Percentiles rank a stretch among this genome's conserved stretches.
Conservation (phyloP, 805 yeast genomes). For the Wickerhamiella slavikovae region DNA sequence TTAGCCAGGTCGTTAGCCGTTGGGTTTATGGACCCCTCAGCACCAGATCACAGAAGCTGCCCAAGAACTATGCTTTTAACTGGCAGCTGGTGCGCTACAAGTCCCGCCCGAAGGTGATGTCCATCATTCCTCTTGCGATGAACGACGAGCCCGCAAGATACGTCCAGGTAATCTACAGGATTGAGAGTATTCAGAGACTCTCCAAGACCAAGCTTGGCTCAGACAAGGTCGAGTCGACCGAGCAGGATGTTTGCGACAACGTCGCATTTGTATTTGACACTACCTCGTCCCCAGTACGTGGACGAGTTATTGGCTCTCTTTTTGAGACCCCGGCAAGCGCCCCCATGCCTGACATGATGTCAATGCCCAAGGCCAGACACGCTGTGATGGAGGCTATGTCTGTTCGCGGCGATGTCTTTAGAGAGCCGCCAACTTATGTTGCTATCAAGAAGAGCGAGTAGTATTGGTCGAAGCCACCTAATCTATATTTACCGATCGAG, state of each 20-base stretch:
- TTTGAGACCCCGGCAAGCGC: conserved; percentile 29
- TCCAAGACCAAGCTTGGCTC: conserved; percentile 27
- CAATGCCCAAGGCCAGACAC: conserved; percentile 10
- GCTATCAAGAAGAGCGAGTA: conserved; percentile 4
- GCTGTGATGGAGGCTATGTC: conserved; percentile 17
- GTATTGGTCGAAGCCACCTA: no score
- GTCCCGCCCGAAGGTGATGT: conserved; percentile 48
- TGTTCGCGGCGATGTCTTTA: conserved; percentile 19
- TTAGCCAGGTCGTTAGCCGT: conserved; percentile 29
- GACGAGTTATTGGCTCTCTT: conserved; percentile 42
- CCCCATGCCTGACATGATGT: conserved; percentile 16
- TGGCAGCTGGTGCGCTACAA: conserved; percentile 66
- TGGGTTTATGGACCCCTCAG: conserved; percentile 42
- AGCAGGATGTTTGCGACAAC: conserved; percentile 38
- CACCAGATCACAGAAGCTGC: conserved; percentile 32
- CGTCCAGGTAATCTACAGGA: conserved; percentile 40
- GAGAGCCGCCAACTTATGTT: conserved; percentile 14
- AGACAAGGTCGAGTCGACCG: conserved; percentile 25
- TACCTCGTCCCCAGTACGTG: conserved; percentile 27
- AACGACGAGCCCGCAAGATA: conserved; percentile 33
- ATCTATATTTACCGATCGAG: no score
- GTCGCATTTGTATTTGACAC: conserved; percentile 43
- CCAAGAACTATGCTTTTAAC: conserved; percentile 34
- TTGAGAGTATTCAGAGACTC: conserved; percentile 41
- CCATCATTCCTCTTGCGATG: conserved; percentile 45